A percentile compares a stretch with the other conserved stretches of the same genome.
phyloP scores from a whole-genome alignment of 2,329 filamentous ascomycete genomes.

The Diaporthe batatas region DNA sequence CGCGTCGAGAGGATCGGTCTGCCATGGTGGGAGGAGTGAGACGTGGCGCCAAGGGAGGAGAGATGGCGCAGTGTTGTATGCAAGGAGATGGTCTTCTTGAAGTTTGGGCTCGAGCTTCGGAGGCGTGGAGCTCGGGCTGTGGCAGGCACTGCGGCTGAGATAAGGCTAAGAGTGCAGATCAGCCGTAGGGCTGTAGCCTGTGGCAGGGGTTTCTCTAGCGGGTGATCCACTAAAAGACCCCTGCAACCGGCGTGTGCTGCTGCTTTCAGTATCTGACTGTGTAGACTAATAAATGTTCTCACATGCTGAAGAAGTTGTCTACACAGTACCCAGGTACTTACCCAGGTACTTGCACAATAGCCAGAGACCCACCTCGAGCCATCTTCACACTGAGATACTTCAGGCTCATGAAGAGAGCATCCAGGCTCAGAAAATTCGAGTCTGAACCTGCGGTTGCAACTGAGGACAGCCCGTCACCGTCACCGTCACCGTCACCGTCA shows the following conservation, averaged over 20 bases:
- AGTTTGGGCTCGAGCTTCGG: background rate
- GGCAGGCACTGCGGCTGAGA: constrained; percentile 38
- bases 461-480: too few relatives aligned
- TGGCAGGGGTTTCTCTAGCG: constrained; percentile 22
- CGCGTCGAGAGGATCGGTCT: constrained; percentile 37
- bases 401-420: background rate
- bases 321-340: background rate
- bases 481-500: constrained; percentile 2
- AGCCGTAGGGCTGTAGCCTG: constrained; percentile 30
- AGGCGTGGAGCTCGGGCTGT: background rate
- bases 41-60: background rate
- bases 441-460: background rate
- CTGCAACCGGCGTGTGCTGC: background rate
- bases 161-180: constrained; percentile 28
- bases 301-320: background rate
- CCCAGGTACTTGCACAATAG: background rate
- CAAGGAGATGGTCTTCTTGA: background rate
- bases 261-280: background rate
- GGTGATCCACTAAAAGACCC: constrained; percentile 28
- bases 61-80: background rate
- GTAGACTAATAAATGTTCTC: background rate
- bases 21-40: constrained; percentile 5
- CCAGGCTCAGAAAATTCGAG: background rate
- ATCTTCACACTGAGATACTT: background rate
- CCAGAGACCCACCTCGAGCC: background rate